These are phyloP conservation scores for Cubamyces sp. DNA, from an alignment of 768 basidiomycete species.

Conservation along the genomic window DNA sequence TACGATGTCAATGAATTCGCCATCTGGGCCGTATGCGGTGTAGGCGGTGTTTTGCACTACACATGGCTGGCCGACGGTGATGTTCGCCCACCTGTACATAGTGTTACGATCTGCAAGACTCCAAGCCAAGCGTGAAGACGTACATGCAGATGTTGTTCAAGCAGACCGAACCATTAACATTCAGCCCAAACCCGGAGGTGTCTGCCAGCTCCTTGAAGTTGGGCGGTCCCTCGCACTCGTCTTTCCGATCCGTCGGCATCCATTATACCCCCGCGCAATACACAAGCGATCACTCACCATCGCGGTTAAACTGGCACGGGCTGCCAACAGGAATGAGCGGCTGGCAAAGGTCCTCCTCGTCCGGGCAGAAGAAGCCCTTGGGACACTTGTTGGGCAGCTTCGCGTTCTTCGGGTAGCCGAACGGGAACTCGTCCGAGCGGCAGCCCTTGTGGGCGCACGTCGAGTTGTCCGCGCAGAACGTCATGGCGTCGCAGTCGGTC, in stretches of 20 bases:
- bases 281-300: conserved; percentile 53
- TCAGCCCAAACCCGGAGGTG: conserved; percentile 63
- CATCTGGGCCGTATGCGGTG: conserved; percentile 60
- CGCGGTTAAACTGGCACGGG: conserved; percentile 83
- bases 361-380: conserved; percentile 75
- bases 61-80: conserved; percentile 64
- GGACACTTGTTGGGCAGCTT: conserved; percentile 64
- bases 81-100: conserved; percentile 72
- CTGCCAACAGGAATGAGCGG: conserved; percentile 60
- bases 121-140: conserved; percentile 32
- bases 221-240: conserved; percentile 74
- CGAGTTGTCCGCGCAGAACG: conserved; percentile 59
- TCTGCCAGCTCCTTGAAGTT: conserved; percentile 69
- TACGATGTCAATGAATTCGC: conserved; percentile 76
- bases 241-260: conserved; percentile 42
- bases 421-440: conserved; percentile 76
- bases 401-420: conserved; percentile 56
- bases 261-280: neutral
- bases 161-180: conserved; percentile 84
- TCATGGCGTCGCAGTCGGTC: conserved; percentile 74
- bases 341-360: conserved; percentile 77
- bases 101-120: neutral
- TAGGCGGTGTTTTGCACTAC: conserved; percentile 80
- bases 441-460: conserved; percentile 69
- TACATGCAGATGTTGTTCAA: conserved; percentile 85